phyloP scores from a whole-genome alignment of 371 early-diverging fungal species.

The Phascolomyces articulosus region DNA sequence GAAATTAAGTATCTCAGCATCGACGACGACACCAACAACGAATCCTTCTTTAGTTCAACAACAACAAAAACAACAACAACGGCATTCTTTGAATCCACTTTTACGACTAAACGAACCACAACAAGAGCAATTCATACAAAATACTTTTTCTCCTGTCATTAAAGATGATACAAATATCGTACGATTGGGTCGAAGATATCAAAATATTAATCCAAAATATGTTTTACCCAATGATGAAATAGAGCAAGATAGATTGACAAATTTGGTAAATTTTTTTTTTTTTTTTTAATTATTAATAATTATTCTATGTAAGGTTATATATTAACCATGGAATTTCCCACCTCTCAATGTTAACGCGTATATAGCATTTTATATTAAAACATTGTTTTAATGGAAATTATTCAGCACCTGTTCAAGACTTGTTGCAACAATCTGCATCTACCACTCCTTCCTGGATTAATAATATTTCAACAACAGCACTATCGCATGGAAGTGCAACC shows the following conservation, averaged over 20 bases:
- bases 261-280: slow-evolving; percentile 40
- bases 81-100: not conserved
- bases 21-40: not conserved
- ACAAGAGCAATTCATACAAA: not conserved
- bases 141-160: not conserved
- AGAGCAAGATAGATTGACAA: slow-evolving; percentile 39
- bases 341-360: not conserved
- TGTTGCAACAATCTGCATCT: slow-evolving; percentile 22
- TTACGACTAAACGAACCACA: too few species aligned
- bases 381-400: slow-evolving; percentile 40
- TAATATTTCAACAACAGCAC: not conserved
- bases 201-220: slow-evolving; percentile 23
- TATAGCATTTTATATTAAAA: slow-evolving; percentile 46
- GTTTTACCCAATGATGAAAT: slow-evolving; percentile 33
- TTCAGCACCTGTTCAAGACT: slow-evolving; percentile 41
- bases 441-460: not conserved
- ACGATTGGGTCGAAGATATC: slow-evolving; percentile 25
- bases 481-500: not conserved
- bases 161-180: slow-evolving; percentile 6
- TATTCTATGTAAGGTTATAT: too few species aligned
- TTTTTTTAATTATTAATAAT: too few species aligned
- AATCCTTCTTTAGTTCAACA: too few species aligned
- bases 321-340: too few species aligned
- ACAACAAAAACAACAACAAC: not conserved
- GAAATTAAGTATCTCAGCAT: not conserved